Base-by-base conservation (phyloP, 2,329 filamentous ascomycete genomes). In the Waltergamsia citrina region DNA sequence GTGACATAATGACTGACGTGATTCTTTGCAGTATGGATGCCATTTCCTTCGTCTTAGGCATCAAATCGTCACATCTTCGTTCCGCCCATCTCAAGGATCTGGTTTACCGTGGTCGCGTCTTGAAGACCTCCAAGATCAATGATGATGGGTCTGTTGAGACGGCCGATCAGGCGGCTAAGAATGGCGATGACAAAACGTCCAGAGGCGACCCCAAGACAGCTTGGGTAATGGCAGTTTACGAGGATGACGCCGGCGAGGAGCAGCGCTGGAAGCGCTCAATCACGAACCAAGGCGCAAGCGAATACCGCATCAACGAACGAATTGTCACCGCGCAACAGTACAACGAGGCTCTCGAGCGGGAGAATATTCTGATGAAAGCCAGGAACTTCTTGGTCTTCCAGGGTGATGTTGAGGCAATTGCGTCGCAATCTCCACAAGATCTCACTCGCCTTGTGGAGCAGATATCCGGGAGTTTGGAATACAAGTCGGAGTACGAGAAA, bases 191-290 rank as follows among this genome's bases (percentile, higher is more conserved):
- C 23, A 71, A 76, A 35, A 71, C 78, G 35, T 79, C 75, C n/a
- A 79, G 75, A 23, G 75, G 78, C 43, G 90, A 98, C 48, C 92
- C 92, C 1, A 92, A 88, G 56, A 92, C 81, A 3, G 93, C 92
- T 4, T 98, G 90, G 90, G 93, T 98, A 11, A 96, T 95, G 87
- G 92, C 92, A 20, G 90, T 98, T 12, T 98, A 96, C 57, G 88
- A 95, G 54, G 92, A 98, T 52, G 92, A 98, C 54, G 87, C 87
- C 3, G 90, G 87, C 30, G 85, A 94, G 50, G 86, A 94, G 57
- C 88, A 95, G 53, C 79, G 81, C 45, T 98, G 92, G 92, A 94
- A 94, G 63, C 85, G 92, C 41, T 81, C 79, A 44, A 98, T 98
- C 56, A 96, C 88, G 4, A 85, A 73, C 46, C 72, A 79, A 41